Conservation (phyloP, 768 basidiomycete genomes). For the Agrocybe chaxingu region DNA sequence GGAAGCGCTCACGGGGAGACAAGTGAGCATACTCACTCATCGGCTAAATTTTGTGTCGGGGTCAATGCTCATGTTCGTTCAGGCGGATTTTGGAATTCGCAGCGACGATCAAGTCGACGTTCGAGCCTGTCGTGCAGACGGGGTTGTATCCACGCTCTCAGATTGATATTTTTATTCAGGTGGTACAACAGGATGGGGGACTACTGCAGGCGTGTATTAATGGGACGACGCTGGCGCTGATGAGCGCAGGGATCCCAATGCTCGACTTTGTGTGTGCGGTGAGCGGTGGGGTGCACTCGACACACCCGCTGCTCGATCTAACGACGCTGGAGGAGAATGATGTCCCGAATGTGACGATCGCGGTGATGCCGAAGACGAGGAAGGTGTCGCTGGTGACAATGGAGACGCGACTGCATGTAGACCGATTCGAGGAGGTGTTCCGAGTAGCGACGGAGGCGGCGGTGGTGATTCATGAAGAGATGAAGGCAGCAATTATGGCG, state of each 20-base stretch:
- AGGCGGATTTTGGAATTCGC: constrained; percentile 89
- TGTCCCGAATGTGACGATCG: constrained; percentile 84
- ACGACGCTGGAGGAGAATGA: constrained; percentile 89
- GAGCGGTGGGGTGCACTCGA: constrained; percentile 82
- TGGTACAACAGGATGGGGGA: constrained; percentile 92
- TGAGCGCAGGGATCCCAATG: constrained; percentile 87
- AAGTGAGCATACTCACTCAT: constrained; percentile 55
- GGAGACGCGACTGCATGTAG: constrained; percentile 92
- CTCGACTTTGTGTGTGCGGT: constrained; percentile 90
- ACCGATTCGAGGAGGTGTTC: constrained; percentile 89
- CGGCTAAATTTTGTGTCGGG: not conserved
- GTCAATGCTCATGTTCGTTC: not conserved
- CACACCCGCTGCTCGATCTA: constrained; percentile 81
- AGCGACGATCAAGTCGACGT: constrained; percentile 86
- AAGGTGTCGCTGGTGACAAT: constrained; percentile 87
- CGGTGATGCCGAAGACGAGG: constrained; percentile 82
- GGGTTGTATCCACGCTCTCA: constrained; percentile 90
- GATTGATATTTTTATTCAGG: constrained; percentile 92
- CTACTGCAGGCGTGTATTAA: constrained; percentile 91
- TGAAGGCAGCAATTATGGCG: constrained; percentile 67
- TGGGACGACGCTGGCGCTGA: constrained; percentile 88
- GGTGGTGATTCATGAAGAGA: constrained; percentile 76
- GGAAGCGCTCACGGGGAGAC: constrained; percentile 77
- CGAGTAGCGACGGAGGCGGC: constrained; percentile 74
- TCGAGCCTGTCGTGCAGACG: constrained; percentile 92